Evolutionary conservation across 768 basidiomycete genomes (phyloP).

Genomic region (Russula sp.): DNA sequence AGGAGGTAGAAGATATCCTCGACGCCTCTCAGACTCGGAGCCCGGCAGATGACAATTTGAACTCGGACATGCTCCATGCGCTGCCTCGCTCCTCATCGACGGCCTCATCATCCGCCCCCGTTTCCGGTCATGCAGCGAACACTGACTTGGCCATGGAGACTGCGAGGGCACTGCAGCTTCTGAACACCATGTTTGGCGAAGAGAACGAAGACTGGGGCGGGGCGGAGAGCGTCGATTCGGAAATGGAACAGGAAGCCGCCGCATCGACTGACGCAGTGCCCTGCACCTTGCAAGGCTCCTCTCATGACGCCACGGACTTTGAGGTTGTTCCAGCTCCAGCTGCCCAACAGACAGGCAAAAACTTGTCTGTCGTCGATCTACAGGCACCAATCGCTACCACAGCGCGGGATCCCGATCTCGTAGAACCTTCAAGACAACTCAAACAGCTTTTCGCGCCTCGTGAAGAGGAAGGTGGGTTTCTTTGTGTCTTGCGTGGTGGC

Average conservation of each 20-base stretch:
- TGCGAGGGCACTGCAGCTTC: conserved; percentile 38
- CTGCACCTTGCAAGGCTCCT: conserved; percentile 15
- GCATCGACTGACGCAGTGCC: conserved; percentile 16
- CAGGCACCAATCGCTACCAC: not conserved
- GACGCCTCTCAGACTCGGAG: conserved; percentile 22
- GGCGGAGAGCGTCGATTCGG: conserved; percentile 49
- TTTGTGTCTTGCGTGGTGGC: not conserved
- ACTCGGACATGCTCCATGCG: not conserved
- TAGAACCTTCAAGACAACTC: conserved; percentile 32
- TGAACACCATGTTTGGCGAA: conserved; percentile 46
- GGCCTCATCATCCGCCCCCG: too few relatives aligned
- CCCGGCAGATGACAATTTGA: not conserved
- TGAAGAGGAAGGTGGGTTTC: conserved; percentile 51
- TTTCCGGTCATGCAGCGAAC: conserved; percentile 5
- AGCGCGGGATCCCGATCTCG: not conserved
- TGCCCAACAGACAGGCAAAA: not conserved
- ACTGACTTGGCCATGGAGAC: conserved; percentile 39
- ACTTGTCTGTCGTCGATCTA: not conserved
- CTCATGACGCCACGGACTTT: conserved; percentile 26
- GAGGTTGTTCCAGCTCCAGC: conserved; percentile 17
- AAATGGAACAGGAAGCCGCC: conserved; percentile 39
- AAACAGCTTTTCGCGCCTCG: conserved; percentile 70
- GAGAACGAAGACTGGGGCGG: conserved; percentile 50
- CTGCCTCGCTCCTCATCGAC: not conserved
- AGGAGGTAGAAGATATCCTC: conserved; percentile 18